Base-by-base conservation (phyloP, 768 basidiomycete species). In the Lactarius indigo region DNA sequence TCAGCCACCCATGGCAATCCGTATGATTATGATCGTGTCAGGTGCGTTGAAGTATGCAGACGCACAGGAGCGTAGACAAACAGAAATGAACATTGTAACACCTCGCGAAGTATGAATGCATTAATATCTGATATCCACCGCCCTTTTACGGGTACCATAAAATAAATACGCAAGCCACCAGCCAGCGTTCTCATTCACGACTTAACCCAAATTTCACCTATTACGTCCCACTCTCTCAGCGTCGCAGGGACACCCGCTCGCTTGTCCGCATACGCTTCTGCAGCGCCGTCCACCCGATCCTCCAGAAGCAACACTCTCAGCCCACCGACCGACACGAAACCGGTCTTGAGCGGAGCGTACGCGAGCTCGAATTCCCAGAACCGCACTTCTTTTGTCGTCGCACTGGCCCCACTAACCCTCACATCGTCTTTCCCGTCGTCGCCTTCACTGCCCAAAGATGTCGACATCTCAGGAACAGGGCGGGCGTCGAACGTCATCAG, bases 1-100 rank as follows among this genome's bases (percentile, higher is more conserved):
- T 97, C 73, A 94, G 93, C 75, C 93, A 96, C 72, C 88, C 92
- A 10, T 95, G 92, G 92, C 76, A 85, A 54, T 78, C 83, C 26
- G 83, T 80, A 44, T 88, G 72, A 73, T 37, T 80, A 44, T 88
- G 72, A 73, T 31, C 57, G 7, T 39, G 31, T 33, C 52, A 5
- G 31, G 39, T 26, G 20, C 5, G 47, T 54, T 18, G 12, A n/a
- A 37, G 23, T 33, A 20, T 50, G 23, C 47, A 23, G 42, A 28
- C 15, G 35, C 5, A 28, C 55, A 20, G 37, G 26, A 60, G 33
- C 42, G 59, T 37, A 60, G 30, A 42, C n/a, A 37, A 50, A 39
- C 62, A 52, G 54, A 61, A 39, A 37, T 31, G 55, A 20, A 52
- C 23, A 57, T 28, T 57, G 42, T 66, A 66, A 60, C 61, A 57